Conservation (phyloP, 2,329 filamentous ascomycete species). For the Fusarium nematophilum region DNA sequence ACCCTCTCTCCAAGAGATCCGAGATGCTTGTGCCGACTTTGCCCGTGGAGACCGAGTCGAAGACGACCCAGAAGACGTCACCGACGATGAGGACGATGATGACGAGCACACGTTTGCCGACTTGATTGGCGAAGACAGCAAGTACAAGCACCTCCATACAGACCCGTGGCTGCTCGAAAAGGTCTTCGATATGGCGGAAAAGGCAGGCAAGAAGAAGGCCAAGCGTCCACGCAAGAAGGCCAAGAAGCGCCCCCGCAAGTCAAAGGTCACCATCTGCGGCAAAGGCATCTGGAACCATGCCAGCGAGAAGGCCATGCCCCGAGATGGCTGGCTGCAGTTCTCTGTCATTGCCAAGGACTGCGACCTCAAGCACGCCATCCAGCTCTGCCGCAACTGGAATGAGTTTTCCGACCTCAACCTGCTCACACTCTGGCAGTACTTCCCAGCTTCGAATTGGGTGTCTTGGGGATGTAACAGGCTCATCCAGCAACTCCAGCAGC, state of each 20-base stretch:
- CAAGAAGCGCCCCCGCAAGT: conserved; percentile 5
- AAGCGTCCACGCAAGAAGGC: not conserved
- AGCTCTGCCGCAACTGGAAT: conserved; percentile 46
- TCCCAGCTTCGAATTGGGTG: conserved; percentile 44
- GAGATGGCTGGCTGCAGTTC: conserved; percentile 47
- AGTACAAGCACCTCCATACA: conserved; percentile 39
- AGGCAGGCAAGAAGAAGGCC: not conserved
- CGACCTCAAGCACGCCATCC: conserved; percentile 42
- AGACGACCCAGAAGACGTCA: not conserved
- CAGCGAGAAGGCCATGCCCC: conserved; percentile 45
- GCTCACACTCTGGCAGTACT: conserved; percentile 41
- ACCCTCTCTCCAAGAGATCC: conserved; percentile 42
- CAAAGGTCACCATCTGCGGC: conserved; percentile 41
- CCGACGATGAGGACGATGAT: conserved; percentile 17
- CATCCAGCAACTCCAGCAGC: conserved; percentile 41
- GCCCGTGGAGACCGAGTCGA: conserved; percentile 38
- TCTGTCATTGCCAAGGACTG: conserved; percentile 46
- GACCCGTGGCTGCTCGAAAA: conserved; percentile 37
- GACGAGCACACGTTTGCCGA: conserved; percentile 33
- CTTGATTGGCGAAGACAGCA: conserved; percentile 21
- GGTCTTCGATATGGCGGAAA: conserved; percentile 1
- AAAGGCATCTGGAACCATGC: conserved; percentile 46
- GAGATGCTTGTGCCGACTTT: conserved; percentile 47
- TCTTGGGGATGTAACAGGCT: conserved; percentile 37
- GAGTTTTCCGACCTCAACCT: conserved; percentile 44